A percentile compares a stretch with the other conserved stretches of the same genome.
Conservation (phyloP, 257 asterid genomes). For the Osmanthus fragrans region DNA sequence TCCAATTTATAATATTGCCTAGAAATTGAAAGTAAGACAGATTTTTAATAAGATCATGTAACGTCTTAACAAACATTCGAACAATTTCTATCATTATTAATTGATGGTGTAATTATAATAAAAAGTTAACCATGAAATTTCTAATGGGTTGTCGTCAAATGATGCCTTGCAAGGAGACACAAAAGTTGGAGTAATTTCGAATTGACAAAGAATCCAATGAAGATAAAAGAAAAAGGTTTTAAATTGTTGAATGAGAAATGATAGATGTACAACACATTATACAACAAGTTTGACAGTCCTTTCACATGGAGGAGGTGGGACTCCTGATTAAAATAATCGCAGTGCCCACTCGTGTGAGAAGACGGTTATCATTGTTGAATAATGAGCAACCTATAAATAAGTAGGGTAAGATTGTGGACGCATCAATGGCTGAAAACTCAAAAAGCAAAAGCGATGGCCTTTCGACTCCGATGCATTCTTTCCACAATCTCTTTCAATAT, state of each 20-base stretch:
- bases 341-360: too few relatives aligned
- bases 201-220: background rate
- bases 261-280: too few relatives aligned
- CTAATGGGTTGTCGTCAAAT: background rate
- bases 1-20: background rate
- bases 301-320: too few relatives aligned
- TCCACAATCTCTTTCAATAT: background rate
- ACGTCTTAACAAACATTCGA: too few relatives aligned
- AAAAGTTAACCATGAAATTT: too few relatives aligned
- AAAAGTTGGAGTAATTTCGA: background rate
- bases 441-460: constrained; percentile 8
- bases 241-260: background rate
- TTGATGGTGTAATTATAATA: background rate
- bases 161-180: background rate
- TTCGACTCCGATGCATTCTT: constrained; percentile 2
- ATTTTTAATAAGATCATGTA: too few relatives aligned
- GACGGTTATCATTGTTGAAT: too few relatives aligned
- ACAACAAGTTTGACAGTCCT: too few relatives aligned
- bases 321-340: too few relatives aligned
- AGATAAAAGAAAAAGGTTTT: background rate
- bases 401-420: constrained; percentile 26
- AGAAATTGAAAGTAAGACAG: background rate
- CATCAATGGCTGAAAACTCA: constrained; percentile 11
- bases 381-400: too few relatives aligned
- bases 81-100: background rate